These are phyloP conservation scores for Drechslerella stenobrocha DNA, from an alignment of 2,329 filamentous ascomycete genomes.

Conservation along the genomic window DNA sequence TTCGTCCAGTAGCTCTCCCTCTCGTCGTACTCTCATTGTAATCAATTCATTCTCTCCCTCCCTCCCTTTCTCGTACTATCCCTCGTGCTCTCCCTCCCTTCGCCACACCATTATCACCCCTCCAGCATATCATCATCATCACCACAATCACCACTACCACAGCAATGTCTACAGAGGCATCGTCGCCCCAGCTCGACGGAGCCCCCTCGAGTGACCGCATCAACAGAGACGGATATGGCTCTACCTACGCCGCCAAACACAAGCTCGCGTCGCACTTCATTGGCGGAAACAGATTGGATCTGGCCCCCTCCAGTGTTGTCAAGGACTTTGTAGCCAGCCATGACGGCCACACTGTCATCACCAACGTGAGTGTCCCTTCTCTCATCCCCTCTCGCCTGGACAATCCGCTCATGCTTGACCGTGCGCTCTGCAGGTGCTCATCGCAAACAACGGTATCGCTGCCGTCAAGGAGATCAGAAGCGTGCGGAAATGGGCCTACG, in stretches of 20 bases:
- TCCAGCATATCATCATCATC: neutral
- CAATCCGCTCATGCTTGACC: constrained; percentile 10
- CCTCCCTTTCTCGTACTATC: neutral
- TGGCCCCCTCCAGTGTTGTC: constrained; percentile 79
- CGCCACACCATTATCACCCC: neutral
- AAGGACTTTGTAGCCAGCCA: constrained; percentile 92
- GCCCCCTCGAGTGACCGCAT: constrained; percentile 16
- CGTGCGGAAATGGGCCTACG: constrained; percentile 99
- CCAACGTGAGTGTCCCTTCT: constrained; percentile 70
- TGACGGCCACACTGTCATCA: constrained; percentile 97
- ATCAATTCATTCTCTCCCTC: neutral
- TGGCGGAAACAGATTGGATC: constrained; percentile 83
- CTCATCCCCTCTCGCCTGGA: neutral
- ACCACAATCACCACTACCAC: constrained; percentile 46
- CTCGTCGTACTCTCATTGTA: neutral
- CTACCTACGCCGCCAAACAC: constrained; percentile 77
- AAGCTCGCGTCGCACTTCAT: constrained; percentile 91
- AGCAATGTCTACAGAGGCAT: constrained; percentile 55
- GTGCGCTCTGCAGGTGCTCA: constrained; percentile 73
- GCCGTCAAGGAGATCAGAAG: constrained; percentile 99
- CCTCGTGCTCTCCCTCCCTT: neutral
- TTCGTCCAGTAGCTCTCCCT: neutral
- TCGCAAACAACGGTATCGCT: constrained; percentile 99
- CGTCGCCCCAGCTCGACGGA: constrained; percentile 30
- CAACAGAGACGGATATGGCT: constrained; percentile 61